These are phyloP conservation scores for Saccharomycopsis fermentans DNA, from an alignment of 805 yeast genomes.

Conservation along the genomic window DNA sequence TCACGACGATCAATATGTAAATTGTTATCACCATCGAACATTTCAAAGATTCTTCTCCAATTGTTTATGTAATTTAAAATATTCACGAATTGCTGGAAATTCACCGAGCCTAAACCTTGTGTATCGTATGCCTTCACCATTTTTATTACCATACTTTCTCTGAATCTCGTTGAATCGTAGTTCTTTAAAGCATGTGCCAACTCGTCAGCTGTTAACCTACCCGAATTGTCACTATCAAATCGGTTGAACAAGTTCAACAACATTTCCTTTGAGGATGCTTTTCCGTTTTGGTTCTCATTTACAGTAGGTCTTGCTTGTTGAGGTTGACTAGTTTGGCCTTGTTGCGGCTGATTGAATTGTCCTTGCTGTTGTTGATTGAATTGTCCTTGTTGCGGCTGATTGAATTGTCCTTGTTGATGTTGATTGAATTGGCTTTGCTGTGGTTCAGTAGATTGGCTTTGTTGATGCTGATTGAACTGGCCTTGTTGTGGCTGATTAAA, in stretches of 20 bases:
- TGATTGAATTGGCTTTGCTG: not conserved
- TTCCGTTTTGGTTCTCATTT: not conserved
- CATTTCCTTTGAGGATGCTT: not conserved
- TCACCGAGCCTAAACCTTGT: not conserved
- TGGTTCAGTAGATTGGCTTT: no score
- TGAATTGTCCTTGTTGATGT: not conserved
- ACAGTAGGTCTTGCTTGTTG: not conserved
- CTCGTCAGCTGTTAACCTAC: slow-evolving; percentile 5
- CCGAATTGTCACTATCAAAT: slow-evolving; percentile 5
- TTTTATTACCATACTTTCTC: slow-evolving; percentile 8
- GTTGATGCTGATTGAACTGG: no score
- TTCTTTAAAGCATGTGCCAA: slow-evolving; percentile 10
- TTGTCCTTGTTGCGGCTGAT: not conserved
- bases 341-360: not conserved
- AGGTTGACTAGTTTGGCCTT: not conserved
- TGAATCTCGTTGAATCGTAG: slow-evolving; percentile 10
- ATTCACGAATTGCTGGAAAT: slow-evolving; percentile 10
- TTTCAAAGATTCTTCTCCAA: slow-evolving; percentile 14
- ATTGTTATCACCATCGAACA: slow-evolving; percentile 8
- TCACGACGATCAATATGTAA: slow-evolving; percentile 8
- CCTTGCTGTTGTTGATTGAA: not conserved
- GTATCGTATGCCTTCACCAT: slow-evolving; percentile 12
- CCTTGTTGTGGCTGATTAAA: not conserved
- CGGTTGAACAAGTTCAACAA: slow-evolving; percentile 1
- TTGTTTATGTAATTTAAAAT: slow-evolving; percentile 7